A percentile compares a stretch with the other conserved stretches of the same genome.
Evolutionary conservation across 1,284 basidiomycete genomes (phyloP).

Genomic region (Dichomitus squalens): DNA sequence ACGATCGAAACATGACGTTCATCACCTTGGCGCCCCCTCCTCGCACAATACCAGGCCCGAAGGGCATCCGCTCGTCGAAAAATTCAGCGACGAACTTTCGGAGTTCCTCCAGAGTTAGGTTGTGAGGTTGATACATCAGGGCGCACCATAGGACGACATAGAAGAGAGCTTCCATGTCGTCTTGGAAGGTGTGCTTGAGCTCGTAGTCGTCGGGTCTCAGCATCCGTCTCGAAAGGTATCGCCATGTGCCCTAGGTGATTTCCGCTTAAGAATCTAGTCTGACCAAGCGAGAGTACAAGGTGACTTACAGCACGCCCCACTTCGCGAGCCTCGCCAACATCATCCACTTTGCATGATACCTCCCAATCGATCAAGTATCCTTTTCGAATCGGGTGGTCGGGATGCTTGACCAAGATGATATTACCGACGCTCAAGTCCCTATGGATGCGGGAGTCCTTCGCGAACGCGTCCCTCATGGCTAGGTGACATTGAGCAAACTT

Average conservation of each 20-base stretch:
- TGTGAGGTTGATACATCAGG: background rate
- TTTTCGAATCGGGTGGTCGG: background rate
- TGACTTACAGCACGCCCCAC: background rate
- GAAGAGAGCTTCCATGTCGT: conserved; percentile 11
- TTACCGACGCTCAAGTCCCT: conserved; percentile 17
- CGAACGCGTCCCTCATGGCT: conserved; percentile 12
- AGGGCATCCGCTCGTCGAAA: background rate
- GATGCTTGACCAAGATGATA: conserved; percentile 13
- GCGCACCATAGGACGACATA: conserved; percentile 7
- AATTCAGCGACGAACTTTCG: background rate
- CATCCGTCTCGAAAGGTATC: background rate
- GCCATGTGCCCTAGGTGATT: conserved; percentile 4
- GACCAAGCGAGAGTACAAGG: background rate
- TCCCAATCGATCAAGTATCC: conserved; percentile 21
- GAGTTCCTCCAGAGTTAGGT: background rate
- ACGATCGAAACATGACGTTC: background rate
- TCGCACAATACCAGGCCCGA: background rate
- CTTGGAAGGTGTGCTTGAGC: background rate
- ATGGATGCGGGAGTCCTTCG: conserved; percentile 4
- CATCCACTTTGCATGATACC: conserved; percentile 1
- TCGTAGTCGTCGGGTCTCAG: background rate
- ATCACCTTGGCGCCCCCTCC: background rate
- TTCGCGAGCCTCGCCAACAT: background rate
- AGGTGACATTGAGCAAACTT: background rate
- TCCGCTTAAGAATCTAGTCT: too few species aligned